Evolutionary conservation across 2,329 filamentous ascomycete genomes (phyloP), one percentile per base, ranked within the genome.

Genomic region (Pseudocercospora pini-densiflorae): DNA sequence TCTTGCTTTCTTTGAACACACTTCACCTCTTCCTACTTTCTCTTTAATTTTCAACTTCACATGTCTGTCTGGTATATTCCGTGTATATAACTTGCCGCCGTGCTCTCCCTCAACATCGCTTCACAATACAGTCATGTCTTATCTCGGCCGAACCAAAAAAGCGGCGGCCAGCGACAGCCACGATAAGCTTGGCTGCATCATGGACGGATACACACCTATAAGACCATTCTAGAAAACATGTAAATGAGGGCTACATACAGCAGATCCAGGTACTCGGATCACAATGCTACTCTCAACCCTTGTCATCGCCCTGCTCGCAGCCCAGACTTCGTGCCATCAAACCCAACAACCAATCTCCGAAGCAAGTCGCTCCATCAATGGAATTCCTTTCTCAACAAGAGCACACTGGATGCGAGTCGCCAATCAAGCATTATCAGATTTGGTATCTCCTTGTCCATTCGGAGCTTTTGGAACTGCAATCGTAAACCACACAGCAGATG

Each of bases 401-500:
- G 69, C 64, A 12, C 81, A 84, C 71, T 87, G 85, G 84, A 87
- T 88, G 82, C 80, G 83, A 19, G 74, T 77, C 36, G 84, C 85
- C 19, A 85, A 83, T 65, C 71, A 78, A 24, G 82, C 82, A 0
- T 77, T 87, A 4, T 70, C 74, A n/a, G 76, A 80, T 19, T 73
- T 81, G 23, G 71, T 70, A 19, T 79, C 77, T 0, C 83, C 85
- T 2, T 88, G 86, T 71, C 84, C 84, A 0, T 86, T 84, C 67
- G 81, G 79, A 6, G 82, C 86, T 5, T 88, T 87, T 72, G 85
- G 84, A 2, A 79, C 82, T 14, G 85, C 82, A 23, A 81, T 88
- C 63, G 86, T 88, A 14, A 88, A 87, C 70, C 86, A 88, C 70
- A 86, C 84, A 0, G 72, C 70, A 23, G 24, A 54, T 54, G 79